A percentile compares a stretch with the other conserved stretches of the same genome.
These are phyloP conservation scores for Rhynchosporium agropyri DNA, from an alignment of 2,329 filamentous ascomycete species.

Conservation along the genomic window DNA sequence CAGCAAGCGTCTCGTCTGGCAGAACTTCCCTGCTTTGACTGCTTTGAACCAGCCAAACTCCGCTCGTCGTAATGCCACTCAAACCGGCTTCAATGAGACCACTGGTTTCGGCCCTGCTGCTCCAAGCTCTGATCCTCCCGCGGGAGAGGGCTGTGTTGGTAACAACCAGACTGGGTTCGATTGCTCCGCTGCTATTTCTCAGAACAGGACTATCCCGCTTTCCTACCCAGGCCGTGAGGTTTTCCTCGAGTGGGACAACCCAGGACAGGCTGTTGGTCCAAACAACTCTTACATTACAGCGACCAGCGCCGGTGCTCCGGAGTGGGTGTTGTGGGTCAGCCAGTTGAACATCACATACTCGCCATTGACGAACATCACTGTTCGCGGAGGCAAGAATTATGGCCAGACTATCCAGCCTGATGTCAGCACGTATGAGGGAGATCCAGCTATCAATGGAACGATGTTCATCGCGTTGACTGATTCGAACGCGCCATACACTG, in stretches of 20 bases:
- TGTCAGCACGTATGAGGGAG: slow-evolving; percentile 58
- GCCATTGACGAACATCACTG: slow-evolving; percentile 55
- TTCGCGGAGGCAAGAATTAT: slow-evolving; percentile 42
- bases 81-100: slow-evolving; percentile 65
- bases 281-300: slow-evolving; percentile 80
- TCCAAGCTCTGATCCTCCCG: slow-evolving; percentile 44
- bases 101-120: slow-evolving; percentile 53
- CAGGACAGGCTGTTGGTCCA: slow-evolving; percentile 70
- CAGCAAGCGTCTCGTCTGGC: slow-evolving; percentile 77
- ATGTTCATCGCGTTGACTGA: slow-evolving; percentile 81
- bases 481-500: slow-evolving; percentile 66
- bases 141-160: slow-evolving; percentile 58
- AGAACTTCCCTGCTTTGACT: slow-evolving; percentile 76
- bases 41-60: slow-evolving; percentile 79
- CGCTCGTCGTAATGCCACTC: slow-evolving; percentile 64
- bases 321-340: slow-evolving; percentile 74
- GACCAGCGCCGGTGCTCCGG: slow-evolving; percentile 59
- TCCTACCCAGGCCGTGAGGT: slow-evolving; percentile 75
- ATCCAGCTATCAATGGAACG: slow-evolving; percentile 66
- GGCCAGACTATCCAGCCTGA: slow-evolving; percentile 69
- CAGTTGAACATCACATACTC: slow-evolving; percentile 78
- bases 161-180: slow-evolving; percentile 55
- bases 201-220: slow-evolving; percentile 71
- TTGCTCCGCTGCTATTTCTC: slow-evolving; percentile 66
- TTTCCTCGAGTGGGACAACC: slow-evolving; percentile 71